A percentile compares a stretch with the other conserved stretches of the same genome.
phyloP scores from a whole-genome alignment of 2,329 filamentous ascomycete species.

The Mycosphaerelloides madeirae region DNA sequence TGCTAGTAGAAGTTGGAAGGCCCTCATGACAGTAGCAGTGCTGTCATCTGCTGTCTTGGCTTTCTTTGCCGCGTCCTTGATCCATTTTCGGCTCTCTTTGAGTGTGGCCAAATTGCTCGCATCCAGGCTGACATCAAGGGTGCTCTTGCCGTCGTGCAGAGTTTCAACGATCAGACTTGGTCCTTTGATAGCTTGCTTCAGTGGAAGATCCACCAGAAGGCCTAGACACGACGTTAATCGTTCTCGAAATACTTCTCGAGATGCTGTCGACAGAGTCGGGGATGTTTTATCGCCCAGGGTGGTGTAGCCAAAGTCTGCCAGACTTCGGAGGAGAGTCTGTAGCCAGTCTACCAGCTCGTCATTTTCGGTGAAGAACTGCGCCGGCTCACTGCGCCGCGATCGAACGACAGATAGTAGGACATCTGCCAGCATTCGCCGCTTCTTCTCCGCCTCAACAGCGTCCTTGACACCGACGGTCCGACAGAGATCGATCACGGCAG shows the following conservation, averaged over 20 bases:
- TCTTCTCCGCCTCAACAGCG: slow-evolving; percentile 43
- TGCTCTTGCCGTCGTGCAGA: slow-evolving; percentile 14
- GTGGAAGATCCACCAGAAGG: slow-evolving; percentile 39
- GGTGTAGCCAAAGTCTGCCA: slow-evolving; percentile 20
- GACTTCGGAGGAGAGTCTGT: slow-evolving; percentile 21
- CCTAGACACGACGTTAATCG: slow-evolving; percentile 53
- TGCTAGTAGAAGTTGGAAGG: slow-evolving; percentile 75
- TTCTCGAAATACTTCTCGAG: slow-evolving; percentile 50
- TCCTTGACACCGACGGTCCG: slow-evolving; percentile 43
- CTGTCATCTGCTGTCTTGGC: slow-evolving; percentile 18
- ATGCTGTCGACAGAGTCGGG: slow-evolving; percentile 42
- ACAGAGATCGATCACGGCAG: slow-evolving; percentile 46
- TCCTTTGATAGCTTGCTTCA: slow-evolving; percentile 21
- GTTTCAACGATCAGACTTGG: slow-evolving; percentile 14
- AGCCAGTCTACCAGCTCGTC: slow-evolving; percentile 24
- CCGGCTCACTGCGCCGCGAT: slow-evolving; percentile 29
- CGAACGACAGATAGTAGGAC: slow-evolving; percentile 49
- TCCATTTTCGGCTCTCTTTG: slow-evolving; percentile 19
- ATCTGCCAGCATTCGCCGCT: slow-evolving; percentile 50
- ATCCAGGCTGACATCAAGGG: slow-evolving; percentile 10
- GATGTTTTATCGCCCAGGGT: slow-evolving; percentile 14
- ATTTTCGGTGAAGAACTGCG: slow-evolving; percentile 24
- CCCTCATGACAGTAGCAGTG: slow-evolving; percentile 40
- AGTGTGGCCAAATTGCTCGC: slow-evolving; percentile 13
- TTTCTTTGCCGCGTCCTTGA: slow-evolving; percentile 19